Percentiles rank a stretch among this genome's conserved stretches.
phyloP scores from a whole-genome alignment of 2,329 filamentous ascomycete species.

The Thermothelomyces thermophilus region DNA sequence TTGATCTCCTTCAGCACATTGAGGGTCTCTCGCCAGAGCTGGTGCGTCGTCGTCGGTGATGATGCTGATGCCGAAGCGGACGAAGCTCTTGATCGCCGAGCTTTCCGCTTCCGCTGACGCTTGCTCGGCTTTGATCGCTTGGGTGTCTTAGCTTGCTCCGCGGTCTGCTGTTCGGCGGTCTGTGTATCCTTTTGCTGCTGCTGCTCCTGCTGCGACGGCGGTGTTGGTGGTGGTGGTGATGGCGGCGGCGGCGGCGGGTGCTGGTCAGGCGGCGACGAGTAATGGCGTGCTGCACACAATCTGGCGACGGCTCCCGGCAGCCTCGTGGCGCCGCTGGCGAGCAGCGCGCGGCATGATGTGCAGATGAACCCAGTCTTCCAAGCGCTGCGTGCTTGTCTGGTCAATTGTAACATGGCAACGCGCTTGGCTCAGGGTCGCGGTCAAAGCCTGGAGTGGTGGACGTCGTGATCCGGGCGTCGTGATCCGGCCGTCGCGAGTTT shows the following conservation, averaged over 20 bases:
- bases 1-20: slow-evolving; percentile 25
- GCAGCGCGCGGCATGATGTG: slow-evolving; percentile 19
- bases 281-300: slow-evolving; percentile 12
- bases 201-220: not conserved
- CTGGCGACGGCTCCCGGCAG: slow-evolving; percentile 5
- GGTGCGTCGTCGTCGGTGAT: not conserved
- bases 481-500: too few relatives aligned
- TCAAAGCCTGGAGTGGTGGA: not conserved
- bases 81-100: not conserved
- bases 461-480: not conserved
- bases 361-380: slow-evolving; percentile 17
- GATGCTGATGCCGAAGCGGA: not conserved
- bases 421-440: not conserved
- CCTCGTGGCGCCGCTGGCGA: slow-evolving; percentile 6
- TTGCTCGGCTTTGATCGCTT: not conserved
- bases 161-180: not conserved
- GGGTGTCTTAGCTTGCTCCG: not conserved
- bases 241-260: not conserved
- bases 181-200: not conserved
- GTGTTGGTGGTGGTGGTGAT: not conserved
- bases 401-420: slow-evolving; percentile 19
- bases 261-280: slow-evolving; percentile 8
- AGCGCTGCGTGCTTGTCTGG: slow-evolving; percentile 11
- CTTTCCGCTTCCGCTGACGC: not conserved
- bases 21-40: slow-evolving; percentile 27